Conservation (phyloP, 2,329 filamentous ascomycete genomes). For the Exserohilum turcica region DNA sequence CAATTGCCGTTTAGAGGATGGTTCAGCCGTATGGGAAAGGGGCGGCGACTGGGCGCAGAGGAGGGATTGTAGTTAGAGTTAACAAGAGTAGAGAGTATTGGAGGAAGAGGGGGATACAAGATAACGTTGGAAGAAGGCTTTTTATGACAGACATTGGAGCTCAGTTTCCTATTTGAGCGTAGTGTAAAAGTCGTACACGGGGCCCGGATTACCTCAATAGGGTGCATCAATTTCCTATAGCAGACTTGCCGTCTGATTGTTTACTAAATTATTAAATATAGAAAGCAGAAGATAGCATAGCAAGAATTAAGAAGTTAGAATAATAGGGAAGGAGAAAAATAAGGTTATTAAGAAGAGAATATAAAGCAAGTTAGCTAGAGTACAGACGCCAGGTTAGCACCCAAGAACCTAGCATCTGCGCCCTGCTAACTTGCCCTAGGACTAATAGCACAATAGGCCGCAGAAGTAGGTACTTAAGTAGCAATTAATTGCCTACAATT, state of each 20-base stretch:
- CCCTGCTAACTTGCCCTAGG: too few relatives aligned
- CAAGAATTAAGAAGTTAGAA: too few relatives aligned
- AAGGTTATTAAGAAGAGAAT: too few relatives aligned
- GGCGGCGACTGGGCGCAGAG: not conserved
- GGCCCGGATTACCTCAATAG: not conserved
- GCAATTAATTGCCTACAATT: too few relatives aligned
- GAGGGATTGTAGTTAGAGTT: not conserved
- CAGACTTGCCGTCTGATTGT: constrained; percentile 1
- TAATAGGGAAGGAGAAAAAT: too few relatives aligned
- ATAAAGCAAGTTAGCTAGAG: too few relatives aligned
- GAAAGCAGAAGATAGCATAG: too few relatives aligned
- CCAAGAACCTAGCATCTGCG: too few relatives aligned
- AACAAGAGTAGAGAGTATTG: constrained; percentile 3
- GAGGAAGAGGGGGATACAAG: not conserved
- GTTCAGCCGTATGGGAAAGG: not conserved
- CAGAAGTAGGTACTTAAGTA: too few relatives aligned
- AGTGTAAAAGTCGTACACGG: constrained; percentile 1
- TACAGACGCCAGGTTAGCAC: too few relatives aligned
- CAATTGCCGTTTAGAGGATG: not conserved
- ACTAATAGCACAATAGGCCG: too few relatives aligned
- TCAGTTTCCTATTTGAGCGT: not conserved
- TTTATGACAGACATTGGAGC: not conserved
- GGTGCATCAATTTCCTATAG: not conserved
- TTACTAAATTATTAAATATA: too few relatives aligned
- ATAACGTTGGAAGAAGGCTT: not conserved